phyloP scores from a whole-genome alignment of 331 rosid genomes.

The Prunus yedoensis region DNA sequence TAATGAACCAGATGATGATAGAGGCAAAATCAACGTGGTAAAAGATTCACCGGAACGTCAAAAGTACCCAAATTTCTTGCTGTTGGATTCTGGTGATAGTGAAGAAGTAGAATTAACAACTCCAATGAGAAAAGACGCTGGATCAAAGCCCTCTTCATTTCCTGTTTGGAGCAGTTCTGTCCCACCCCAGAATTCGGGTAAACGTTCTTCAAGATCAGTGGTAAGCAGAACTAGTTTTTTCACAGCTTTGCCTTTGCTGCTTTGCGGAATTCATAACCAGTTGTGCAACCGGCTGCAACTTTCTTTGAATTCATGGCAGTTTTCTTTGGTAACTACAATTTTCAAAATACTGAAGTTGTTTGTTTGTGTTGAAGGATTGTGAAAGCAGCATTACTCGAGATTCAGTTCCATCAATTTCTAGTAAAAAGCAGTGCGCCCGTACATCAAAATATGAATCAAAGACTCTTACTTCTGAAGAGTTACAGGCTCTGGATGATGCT shows the following conservation, averaged over 20 bases:
- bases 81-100: slow-evolving; percentile 71
- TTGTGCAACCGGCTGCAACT: not conserved
- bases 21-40: slow-evolving; percentile 28
- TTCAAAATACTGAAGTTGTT: slow-evolving; percentile 31
- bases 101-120: slow-evolving; percentile 41
- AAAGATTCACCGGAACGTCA: slow-evolving; percentile 45
- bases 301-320: not conserved
- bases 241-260: not conserved
- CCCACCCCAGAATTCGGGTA: slow-evolving; percentile 18
- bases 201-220: slow-evolving; percentile 38
- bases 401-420: slow-evolving; percentile 45
- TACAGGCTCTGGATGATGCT: slow-evolving; percentile 71
- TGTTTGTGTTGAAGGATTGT: slow-evolving; percentile 49
- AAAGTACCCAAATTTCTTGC: slow-evolving; percentile 42
- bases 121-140: slow-evolving; percentile 23
- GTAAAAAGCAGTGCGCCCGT: slow-evolving; percentile 32
- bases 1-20: slow-evolving; percentile 20
- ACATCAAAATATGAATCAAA: slow-evolving; percentile 35
- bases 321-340: not conserved
- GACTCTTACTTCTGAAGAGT: slow-evolving; percentile 60
- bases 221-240: slow-evolving; percentile 31
- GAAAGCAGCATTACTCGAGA: slow-evolving; percentile 58
- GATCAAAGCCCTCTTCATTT: slow-evolving; percentile 22
- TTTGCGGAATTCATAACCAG: not conserved
- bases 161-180: slow-evolving; percentile 20